Conservation (phyloP, 306 rosid genomes). For the Pyrus bretschneideri region DNA sequence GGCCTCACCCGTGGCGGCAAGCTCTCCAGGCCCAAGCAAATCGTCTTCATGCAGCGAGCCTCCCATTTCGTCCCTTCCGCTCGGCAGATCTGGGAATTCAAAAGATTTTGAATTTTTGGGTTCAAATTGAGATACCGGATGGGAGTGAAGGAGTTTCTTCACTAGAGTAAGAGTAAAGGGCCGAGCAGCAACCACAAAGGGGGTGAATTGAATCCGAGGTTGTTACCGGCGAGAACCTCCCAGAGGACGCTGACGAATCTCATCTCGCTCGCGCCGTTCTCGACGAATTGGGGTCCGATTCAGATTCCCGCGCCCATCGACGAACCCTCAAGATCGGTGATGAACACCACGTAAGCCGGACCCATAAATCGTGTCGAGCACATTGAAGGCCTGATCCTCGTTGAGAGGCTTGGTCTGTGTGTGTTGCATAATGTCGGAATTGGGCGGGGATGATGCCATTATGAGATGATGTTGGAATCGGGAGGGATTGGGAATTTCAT, state of each 20-base stretch:
- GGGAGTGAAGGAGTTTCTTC: no score
- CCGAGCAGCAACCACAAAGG: no score
- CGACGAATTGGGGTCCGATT: constrained; percentile 63
- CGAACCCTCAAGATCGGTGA: constrained; percentile 81
- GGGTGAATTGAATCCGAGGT: constrained; percentile 54
- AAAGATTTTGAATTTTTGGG: no score
- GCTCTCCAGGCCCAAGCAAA: constrained; percentile 68
- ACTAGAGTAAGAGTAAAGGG: no score
- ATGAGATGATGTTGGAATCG: no score
- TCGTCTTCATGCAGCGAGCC: constrained; percentile 70
- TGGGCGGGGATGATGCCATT: no score
- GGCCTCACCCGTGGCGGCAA: constrained; percentile 60
- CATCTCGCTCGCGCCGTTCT: constrained; percentile 58
- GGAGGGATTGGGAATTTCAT: no score
- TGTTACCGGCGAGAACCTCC: constrained; percentile 85
- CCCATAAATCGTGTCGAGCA: constrained; percentile 65
- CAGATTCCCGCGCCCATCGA: constrained; percentile 72
- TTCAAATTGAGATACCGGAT: no score
- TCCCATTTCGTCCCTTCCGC: constrained; percentile 46
- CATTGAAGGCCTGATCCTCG: constrained; percentile 71
- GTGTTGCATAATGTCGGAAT: constrained; percentile 9
- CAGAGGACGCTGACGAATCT: constrained; percentile 83
- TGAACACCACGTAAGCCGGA: constrained; percentile 67
- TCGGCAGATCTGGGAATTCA: no score
- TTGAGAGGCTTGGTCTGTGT: constrained; percentile 69